Evolutionary conservation across 495 filamentous ascomycete species (phyloP).

Genomic region (Hyaloscypha hepaticicola): DNA sequence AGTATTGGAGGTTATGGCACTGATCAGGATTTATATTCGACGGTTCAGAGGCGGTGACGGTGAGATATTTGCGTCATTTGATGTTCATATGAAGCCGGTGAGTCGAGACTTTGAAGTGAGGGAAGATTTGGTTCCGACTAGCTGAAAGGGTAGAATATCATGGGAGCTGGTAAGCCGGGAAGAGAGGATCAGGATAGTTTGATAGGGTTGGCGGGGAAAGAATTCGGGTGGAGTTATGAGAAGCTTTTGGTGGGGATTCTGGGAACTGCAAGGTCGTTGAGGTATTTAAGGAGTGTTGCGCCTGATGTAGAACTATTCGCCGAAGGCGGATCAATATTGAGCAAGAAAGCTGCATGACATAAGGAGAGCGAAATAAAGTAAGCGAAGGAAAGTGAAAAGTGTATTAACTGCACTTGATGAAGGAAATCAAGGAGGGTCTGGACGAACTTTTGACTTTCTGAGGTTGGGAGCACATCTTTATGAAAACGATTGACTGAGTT

Average conservation of each 20-base stretch:
- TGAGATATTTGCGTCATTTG: constrained; percentile 41
- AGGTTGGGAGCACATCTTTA: too few species aligned
- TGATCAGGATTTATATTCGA: constrained; percentile 39
- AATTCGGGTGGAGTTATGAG: constrained; percentile 22
- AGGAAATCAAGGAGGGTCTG: too few species aligned
- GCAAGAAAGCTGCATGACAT: too few species aligned
- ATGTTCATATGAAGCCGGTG: constrained; percentile 46
- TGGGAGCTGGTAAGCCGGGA: constrained; percentile 22
- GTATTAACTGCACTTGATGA: too few species aligned
- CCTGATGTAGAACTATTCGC: background rate
- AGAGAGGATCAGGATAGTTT: constrained; percentile 25
- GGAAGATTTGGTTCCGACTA: background rate
- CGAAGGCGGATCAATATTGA: too few species aligned
- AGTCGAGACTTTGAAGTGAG: constrained; percentile 18
- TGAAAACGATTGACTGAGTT: too few species aligned
- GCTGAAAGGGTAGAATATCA: constrained; percentile 22
- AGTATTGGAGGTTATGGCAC: constrained; percentile 35
- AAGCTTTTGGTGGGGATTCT: constrained; percentile 13
- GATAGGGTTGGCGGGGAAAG: constrained; percentile 13
- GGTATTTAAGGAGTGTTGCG: constrained; percentile 5
- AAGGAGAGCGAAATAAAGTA: too few species aligned
- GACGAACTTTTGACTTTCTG: too few species aligned
- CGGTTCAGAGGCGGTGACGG: constrained; percentile 29
- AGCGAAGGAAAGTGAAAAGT: too few species aligned
- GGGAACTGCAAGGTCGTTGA: background rate